Conservation (phyloP, 768 basidiomycete genomes). For the Sporobolomyces pararoseus region DNA sequence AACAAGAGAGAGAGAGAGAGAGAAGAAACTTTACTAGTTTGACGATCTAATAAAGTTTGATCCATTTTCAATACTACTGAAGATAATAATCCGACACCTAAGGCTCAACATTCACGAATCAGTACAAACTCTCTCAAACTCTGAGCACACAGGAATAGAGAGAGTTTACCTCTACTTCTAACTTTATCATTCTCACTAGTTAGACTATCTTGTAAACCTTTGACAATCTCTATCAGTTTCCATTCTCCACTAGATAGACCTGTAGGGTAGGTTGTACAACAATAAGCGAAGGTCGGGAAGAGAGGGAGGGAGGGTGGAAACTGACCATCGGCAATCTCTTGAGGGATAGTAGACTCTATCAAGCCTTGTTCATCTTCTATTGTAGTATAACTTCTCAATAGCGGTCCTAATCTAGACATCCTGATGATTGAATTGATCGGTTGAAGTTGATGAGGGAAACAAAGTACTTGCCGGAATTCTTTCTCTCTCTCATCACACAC, state of each 20-base stretch:
- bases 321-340: constrained; percentile 19
- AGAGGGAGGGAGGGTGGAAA: not conserved
- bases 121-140: not conserved
- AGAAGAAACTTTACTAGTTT: constrained; percentile 62
- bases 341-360: not conserved
- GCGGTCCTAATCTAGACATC: not conserved
- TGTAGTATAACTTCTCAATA: constrained; percentile 7
- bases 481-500: not conserved
- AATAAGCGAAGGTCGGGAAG: not conserved
- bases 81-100: constrained; percentile 82
- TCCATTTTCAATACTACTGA: constrained; percentile 64
- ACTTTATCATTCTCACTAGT: constrained; percentile 77
- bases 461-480: not conserved
- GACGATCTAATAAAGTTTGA: constrained; percentile 64
- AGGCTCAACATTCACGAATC: too few relatives aligned
- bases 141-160: not conserved
- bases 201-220: constrained; percentile 78
- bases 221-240: constrained; percentile 60
- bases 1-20: not conserved
- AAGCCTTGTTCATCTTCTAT: not conserved
- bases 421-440: not conserved
- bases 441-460: not conserved
- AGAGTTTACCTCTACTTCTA: constrained; percentile 67
- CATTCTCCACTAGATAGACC: constrained; percentile 3
- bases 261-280: not conserved